Evolutionary conservation across 106 monocot genomes (phyloP).

Genomic region (Xerophyta viscosa): DNA sequence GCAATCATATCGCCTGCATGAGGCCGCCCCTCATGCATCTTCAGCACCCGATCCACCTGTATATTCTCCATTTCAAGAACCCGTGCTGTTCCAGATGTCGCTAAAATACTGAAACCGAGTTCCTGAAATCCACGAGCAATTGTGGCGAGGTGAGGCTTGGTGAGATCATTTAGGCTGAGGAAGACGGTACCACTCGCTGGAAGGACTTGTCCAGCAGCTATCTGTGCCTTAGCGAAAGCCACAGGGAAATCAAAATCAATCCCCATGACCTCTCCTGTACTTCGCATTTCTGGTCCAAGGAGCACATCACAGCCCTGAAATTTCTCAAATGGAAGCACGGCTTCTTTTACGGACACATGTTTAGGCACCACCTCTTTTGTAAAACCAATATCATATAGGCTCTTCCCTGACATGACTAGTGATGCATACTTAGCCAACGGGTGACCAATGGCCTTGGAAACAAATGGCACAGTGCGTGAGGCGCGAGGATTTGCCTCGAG

Average conservation of each 20-base stretch:
- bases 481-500: slow-evolving; percentile 97
- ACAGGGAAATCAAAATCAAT: slow-evolving; percentile 75
- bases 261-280: slow-evolving; percentile 99
- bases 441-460: slow-evolving; percentile 92
- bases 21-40: slow-evolving; percentile 95
- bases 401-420: slow-evolving; percentile 89
- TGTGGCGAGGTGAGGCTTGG: slow-evolving; percentile 73
- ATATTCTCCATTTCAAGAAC: slow-evolving; percentile 76
- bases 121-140: slow-evolving; percentile 61
- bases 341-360: slow-evolving; percentile 92
- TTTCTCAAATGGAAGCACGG: slow-evolving; percentile 93
- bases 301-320: slow-evolving; percentile 96
- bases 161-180: slow-evolving; percentile 86
- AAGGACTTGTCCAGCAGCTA: slow-evolving; percentile 92
- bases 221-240: slow-evolving; percentile 97
- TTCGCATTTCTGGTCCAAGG: slow-evolving; percentile 97
- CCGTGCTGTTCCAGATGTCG: slow-evolving; percentile 83
- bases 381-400: slow-evolving; percentile 53
- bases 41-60: slow-evolving; percentile 72
- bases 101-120: slow-evolving; percentile 67
- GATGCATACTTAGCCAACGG: slow-evolving; percentile 95
- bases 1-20: slow-evolving; percentile 94
- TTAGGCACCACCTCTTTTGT: slow-evolving; percentile 67
- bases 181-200: slow-evolving; percentile 67
- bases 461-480: slow-evolving; percentile 94